A percentile compares a stretch with the other conserved stretches of the same genome.
These are phyloP conservation scores for Astrephomene gubernaculifera DNA, from an alignment of 139 green algal genomes.

Conservation along the genomic window DNA sequence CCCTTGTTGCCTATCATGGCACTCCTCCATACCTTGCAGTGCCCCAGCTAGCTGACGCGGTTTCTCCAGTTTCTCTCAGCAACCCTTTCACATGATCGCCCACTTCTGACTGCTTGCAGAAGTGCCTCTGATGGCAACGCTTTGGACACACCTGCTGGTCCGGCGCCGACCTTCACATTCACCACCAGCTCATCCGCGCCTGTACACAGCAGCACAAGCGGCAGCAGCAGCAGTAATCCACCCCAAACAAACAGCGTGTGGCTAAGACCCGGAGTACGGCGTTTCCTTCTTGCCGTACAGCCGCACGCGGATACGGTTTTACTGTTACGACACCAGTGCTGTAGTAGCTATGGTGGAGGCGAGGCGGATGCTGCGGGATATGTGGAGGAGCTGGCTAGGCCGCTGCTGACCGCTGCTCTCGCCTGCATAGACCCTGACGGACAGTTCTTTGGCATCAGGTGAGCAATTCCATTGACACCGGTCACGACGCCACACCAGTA, in stretches of 20 bases:
- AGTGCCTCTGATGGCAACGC: too few relatives aligned
- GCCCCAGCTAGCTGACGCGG: too few relatives aligned
- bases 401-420: not conserved
- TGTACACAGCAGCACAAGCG: not conserved
- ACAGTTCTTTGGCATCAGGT: slow-evolving; percentile 2
- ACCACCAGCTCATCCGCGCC: not conserved
- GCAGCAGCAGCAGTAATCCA: not conserved
- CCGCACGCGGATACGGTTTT: not conserved
- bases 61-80: too few relatives aligned
- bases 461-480: too few relatives aligned
- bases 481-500: too few relatives aligned
- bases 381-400: not conserved
- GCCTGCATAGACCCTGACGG: slow-evolving; percentile 8
- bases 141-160: too few relatives aligned
- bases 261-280: slow-evolving; percentile 16
- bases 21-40: too few relatives aligned
- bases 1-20: too few relatives aligned
- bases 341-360: not conserved
- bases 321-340: not conserved
- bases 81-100: too few relatives aligned
- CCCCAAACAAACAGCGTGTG: not conserved
- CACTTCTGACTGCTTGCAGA: too few relatives aligned
- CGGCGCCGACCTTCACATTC: slow-evolving; percentile 2
- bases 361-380: not conserved
- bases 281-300: not conserved